Percentiles rank a stretch among this genome's conserved stretches.
These are phyloP conservation scores for Coniochaeta ligniaria DNA, from an alignment of 2,329 filamentous ascomycete species.

Conservation along the genomic window DNA sequence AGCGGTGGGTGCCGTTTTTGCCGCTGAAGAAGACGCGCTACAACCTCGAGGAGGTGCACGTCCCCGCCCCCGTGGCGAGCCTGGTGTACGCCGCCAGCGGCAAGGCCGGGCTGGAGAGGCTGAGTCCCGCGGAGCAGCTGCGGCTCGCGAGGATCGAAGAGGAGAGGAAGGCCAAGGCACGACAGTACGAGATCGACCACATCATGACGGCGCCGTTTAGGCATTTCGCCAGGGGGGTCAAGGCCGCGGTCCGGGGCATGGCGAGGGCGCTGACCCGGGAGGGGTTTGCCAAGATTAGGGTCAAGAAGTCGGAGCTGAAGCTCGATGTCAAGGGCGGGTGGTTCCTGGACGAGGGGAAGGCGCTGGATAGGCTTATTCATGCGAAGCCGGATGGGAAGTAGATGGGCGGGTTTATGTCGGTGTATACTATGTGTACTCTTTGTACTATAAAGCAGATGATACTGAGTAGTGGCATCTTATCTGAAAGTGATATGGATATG, in stretches of 20 bases:
- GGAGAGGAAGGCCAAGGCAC: constrained; percentile 27
- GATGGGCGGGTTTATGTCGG: not conserved
- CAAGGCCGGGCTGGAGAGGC: not conserved
- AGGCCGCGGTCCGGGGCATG: constrained; percentile 34
- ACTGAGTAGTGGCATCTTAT: not conserved
- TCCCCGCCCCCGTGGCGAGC: constrained; percentile 27
- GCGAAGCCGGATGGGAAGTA: constrained; percentile 16
- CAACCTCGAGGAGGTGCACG: constrained; percentile 25
- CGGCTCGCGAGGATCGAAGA: constrained; percentile 26
- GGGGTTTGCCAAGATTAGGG: constrained; percentile 44
- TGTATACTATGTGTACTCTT: not conserved
- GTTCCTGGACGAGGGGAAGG: constrained; percentile 51
- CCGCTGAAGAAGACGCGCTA: constrained; percentile 33
- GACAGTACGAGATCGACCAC: constrained; percentile 46
- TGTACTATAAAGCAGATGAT: not conserved
- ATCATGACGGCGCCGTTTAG: constrained; percentile 52
- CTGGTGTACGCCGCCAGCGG: constrained; percentile 6
- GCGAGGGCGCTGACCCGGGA: constrained; percentile 46
- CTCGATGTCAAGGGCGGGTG: constrained; percentile 51
- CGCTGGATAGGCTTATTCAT: constrained; percentile 47
- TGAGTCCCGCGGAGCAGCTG: constrained; percentile 17
- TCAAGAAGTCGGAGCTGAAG: constrained; percentile 44
- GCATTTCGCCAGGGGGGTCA: constrained; percentile 33
- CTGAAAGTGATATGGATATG: not conserved
- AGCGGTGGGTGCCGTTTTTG: constrained; percentile 41